phyloP scores from a whole-genome alignment of 441 rosid species.

The Populus hybrid region DNA sequence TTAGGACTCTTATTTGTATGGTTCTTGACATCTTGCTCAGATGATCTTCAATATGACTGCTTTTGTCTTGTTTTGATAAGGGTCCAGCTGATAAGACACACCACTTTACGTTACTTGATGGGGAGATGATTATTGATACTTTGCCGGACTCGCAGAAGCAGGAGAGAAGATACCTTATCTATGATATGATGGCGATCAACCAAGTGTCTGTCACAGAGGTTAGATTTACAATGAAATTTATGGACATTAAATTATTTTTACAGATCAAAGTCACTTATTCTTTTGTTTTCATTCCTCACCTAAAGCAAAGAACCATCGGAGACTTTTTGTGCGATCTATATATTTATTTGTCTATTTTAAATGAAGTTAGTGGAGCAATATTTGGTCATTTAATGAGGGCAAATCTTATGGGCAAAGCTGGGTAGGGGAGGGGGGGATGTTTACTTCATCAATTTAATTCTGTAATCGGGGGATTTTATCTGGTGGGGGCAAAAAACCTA shows the following conservation, averaged over 20 bases:
- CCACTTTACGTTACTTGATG: slow-evolving; percentile 90
- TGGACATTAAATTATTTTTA: neutral
- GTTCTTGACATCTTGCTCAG: slow-evolving; percentile 11
- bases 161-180: slow-evolving; percentile 98
- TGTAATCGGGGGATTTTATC: neutral
- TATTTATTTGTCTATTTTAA: neutral
- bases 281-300: neutral
- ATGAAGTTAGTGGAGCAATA: neutral
- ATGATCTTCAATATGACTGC: slow-evolving; percentile 18
- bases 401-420: neutral
- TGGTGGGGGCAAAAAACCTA: neutral
- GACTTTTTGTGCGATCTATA: neutral
- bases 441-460: neutral
- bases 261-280: neutral
- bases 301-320: neutral
- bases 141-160: slow-evolving; percentile 86
- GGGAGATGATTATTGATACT: slow-evolving; percentile 97
- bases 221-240: slow-evolving; percentile 19
- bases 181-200: slow-evolving; percentile 93
- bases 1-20: slow-evolving; percentile 4
- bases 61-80: slow-evolving; percentile 41
- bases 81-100: slow-evolving; percentile 77
- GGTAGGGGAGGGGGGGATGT: neutral
- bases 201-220: slow-evolving; percentile 83
- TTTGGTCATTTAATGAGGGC: neutral